Evolutionary conservation across 371 early-diverging fungal species (phyloP).

Genomic region (Mortierella sp.): DNA sequence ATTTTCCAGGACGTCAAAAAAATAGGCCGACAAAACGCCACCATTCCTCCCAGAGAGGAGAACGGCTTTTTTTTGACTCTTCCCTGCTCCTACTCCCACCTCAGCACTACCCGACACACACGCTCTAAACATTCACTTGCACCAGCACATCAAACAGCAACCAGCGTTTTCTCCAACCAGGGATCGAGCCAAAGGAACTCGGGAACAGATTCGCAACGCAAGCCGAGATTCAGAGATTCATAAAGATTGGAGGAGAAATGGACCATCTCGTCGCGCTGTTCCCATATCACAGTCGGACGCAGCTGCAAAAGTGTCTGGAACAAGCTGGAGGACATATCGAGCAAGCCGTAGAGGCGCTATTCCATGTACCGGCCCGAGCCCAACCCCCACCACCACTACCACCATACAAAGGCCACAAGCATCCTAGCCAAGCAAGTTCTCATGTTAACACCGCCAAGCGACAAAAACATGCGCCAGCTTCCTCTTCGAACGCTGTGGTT

Average conservation of each 20-base stretch:
- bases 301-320: conserved; percentile 23
- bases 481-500: neutral
- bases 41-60: neutral
- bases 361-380: neutral
- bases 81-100: neutral
- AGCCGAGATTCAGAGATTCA: neutral
- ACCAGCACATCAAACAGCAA: too few relatives aligned
- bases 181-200: neutral
- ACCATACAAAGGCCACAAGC: neutral
- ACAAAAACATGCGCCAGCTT: neutral
- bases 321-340: conserved; percentile 26
- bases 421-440: neutral
- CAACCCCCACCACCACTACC: neutral
- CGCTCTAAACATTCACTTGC: neutral
- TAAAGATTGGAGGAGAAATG: conserved; percentile 12
- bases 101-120: neutral
- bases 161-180: too few relatives aligned
- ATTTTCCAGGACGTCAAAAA: neutral
- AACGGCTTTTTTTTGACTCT: too few relatives aligned
- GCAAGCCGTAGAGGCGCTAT: conserved; percentile 20
- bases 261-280: conserved; percentile 29
- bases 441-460: conserved; percentile 1
- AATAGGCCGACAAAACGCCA: neutral
- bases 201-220: neutral
- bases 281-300: conserved; percentile 17